Conservation (phyloP, 164 flowering plant species). For the Vitis rotundifolia region DNA sequence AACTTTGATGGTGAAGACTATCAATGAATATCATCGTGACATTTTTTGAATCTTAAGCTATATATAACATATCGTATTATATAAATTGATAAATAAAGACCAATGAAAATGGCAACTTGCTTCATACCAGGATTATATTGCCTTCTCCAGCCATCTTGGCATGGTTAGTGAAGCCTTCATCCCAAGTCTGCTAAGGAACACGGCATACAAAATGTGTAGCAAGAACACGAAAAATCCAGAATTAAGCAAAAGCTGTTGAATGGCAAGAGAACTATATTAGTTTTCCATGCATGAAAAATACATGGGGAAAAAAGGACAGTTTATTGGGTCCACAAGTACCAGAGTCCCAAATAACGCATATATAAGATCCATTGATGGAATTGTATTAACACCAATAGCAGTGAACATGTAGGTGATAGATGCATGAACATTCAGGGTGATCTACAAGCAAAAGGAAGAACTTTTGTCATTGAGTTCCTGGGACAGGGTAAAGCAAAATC, state of each 20-base stretch:
- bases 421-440: conserved; percentile 86
- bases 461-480: background rate
- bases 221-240: conserved; percentile 76
- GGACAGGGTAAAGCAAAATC: background rate
- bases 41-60: no score
- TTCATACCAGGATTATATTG: conserved; percentile 28
- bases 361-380: conserved; percentile 77
- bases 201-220: conserved; percentile 78
- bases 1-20: no score
- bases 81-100: no score
- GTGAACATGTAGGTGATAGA: conserved; percentile 65
- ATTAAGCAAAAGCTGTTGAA: conserved; percentile 73
- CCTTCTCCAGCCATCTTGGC: conserved; percentile 79
- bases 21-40: no score
- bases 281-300: background rate
- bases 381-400: conserved; percentile 54
- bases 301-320: background rate
- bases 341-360: conserved; percentile 70
- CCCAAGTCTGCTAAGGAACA: conserved; percentile 77
- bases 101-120: no score
- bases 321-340: conserved; percentile 33
- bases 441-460: conserved; percentile 48
- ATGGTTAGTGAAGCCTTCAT: conserved; percentile 65
- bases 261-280: background rate
- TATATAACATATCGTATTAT: no score